Base-by-base conservation (phyloP, 2,329 filamentous ascomycete species). In the Cylindrodendrum hubeiense region DNA sequence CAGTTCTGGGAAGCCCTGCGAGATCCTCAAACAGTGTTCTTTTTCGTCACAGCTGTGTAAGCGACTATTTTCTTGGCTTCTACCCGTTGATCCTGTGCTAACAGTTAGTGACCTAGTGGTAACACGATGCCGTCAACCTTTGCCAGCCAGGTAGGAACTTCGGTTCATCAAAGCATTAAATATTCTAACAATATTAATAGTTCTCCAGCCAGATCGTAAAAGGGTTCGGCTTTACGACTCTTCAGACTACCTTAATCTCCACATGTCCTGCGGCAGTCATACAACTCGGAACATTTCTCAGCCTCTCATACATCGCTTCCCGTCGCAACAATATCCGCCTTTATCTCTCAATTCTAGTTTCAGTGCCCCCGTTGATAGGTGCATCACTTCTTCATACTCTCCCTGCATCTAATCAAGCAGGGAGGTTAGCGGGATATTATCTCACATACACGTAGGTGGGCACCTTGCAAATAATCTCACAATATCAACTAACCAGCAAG, bases 1-100 rank as follows among this genome's bases (percentile, higher is more conserved):
- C 65, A 64, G 46, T 67, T 67, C 17, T 64, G 51, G 56, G 60
- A 64, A 56, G 60, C 65, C 7, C 33, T 64, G 10, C 22, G 26
- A 43, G 59, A 61, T 28, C 59, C 59, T n/a, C 59, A 61, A 24
- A 61, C 59, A 5, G 30, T 9, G 2, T 50, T 61, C 24, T 61
- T 61, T 28, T 61, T 61, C n/a, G 30, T 50, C 33, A 61, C 59
- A 3, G 59, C 59, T 3, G 33, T 61, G 59, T 55, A 43, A 55
- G 59, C 13, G 10, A 22, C 8, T 1, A 7, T 19, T 6, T 17
- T 17, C 3, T 19, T 22, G 34, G 3, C 15, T 15, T 12, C 19
- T n/a, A 19, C 41, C 10, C 15, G 12, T 30, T 12, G 28, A 10
- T 10, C 28, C 6, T 30, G 28, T 12, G 28, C 28, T 30, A 12